Percentiles rank a stretch among this genome's conserved stretches.
Conservation (phyloP, 257 asterid genomes). For the Petunia axillaris region DNA sequence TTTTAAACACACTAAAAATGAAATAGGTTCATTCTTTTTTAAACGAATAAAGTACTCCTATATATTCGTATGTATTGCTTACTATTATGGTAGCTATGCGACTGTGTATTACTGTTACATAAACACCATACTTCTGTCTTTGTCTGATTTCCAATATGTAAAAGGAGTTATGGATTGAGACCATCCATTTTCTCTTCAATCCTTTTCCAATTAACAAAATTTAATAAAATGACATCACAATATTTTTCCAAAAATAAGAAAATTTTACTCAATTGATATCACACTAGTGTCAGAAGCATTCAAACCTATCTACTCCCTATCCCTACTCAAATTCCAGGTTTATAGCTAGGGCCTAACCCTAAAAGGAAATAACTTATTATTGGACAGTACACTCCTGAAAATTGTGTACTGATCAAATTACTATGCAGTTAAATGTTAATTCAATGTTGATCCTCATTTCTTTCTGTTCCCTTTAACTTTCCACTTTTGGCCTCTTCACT, state of each 20-base stretch:
- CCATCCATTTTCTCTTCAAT: conserved; percentile 35
- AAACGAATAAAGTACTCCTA: too few species aligned
- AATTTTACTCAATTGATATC: background rate
- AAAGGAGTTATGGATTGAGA: conserved; percentile 41
- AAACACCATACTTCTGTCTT: conserved; percentile 26
- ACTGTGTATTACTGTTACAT: conserved; percentile 37
- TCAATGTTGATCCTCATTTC: conserved; percentile 49
- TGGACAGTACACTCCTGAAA: conserved; percentile 29
- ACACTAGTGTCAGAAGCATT: conserved; percentile 29
- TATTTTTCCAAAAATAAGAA: background rate
- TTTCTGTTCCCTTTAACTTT: conserved; percentile 37
- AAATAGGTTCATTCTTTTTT: too few species aligned
- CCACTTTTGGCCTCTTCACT: conserved; percentile 27
- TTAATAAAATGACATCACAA: conserved; percentile 16
- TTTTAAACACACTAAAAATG: too few species aligned
- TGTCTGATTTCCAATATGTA: conserved; percentile 39
- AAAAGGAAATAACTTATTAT: conserved; percentile 28
- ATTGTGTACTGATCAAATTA: conserved; percentile 32
- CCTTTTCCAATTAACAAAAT: conserved; percentile 39
- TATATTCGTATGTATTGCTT: background rate
- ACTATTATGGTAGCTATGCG: conserved; percentile 5
- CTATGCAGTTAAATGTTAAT: conserved; percentile 19
- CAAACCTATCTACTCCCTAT: background rate
- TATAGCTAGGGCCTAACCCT: background rate
- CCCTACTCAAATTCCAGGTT: too few species aligned